A percentile compares a stretch with the other conserved stretches of the same genome.
Conservation (phyloP, 495 filamentous ascomycete species). For the Penicillium lividum region DNA sequence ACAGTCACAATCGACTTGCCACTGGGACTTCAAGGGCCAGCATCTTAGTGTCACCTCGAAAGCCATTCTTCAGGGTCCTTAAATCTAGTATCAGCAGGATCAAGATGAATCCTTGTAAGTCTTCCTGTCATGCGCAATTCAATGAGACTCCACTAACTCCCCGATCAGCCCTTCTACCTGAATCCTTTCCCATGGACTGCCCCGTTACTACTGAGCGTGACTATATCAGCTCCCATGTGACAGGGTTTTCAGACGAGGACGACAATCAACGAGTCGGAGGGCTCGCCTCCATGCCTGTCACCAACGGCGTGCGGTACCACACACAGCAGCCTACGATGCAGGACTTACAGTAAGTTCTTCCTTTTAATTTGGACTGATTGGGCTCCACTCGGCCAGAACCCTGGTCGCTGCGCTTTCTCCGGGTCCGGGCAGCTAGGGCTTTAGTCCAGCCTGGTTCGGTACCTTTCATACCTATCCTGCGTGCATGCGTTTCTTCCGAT, state of each 20-base stretch:
- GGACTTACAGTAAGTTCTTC: conserved; percentile 51
- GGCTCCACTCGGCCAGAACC: conserved; percentile 38
- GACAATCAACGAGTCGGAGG: conserved; percentile 45
- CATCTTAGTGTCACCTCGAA: conserved; percentile 22
- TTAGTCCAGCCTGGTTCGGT: conserved; percentile 32
- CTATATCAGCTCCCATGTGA: conserved; percentile 40
- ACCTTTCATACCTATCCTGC: conserved; percentile 33
- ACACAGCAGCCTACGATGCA: conserved; percentile 46
- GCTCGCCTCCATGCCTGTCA: conserved; percentile 46
- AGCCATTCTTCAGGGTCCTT: conserved; percentile 24
- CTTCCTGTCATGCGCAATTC: conserved; percentile 1
- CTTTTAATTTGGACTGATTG: conserved; percentile 43
- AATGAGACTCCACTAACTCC: conserved; percentile 16
- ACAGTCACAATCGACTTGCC: conserved; percentile 12
- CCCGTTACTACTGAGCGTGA: conserved; percentile 43
- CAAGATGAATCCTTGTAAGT: conserved; percentile 34
- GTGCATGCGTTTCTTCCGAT: conserved; percentile 34
- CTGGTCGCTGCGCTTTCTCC: conserved; percentile 42
- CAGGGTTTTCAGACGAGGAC: conserved; percentile 45
- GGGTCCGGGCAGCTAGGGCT: conserved; percentile 36
- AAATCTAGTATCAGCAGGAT: conserved; percentile 25
- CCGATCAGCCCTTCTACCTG: conserved; percentile 38
- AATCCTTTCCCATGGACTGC: conserved; percentile 40
- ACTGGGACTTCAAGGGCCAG: conserved; percentile 18
- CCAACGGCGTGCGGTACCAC: conserved; percentile 50